Percentiles rank a stretch among this genome's conserved stretches.
These are phyloP conservation scores for Centrapalus pauciflorus DNA, from an alignment of 129 eudicot species.

Conservation along the genomic window DNA sequence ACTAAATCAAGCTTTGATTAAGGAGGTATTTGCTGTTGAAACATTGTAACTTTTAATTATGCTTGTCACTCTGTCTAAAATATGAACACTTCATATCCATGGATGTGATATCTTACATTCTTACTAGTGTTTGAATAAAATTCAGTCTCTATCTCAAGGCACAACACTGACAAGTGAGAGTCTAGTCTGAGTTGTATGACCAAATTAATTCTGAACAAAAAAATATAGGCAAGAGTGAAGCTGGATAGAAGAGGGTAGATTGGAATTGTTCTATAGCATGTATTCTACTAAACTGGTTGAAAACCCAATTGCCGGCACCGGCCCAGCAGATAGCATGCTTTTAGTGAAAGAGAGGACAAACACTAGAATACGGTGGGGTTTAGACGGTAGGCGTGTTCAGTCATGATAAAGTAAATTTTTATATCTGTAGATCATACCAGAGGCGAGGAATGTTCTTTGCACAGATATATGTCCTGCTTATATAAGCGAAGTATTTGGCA, in stretches of 20 bases:
- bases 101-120: no score
- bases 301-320: background rate
- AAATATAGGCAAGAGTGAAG: slow-evolving; percentile 10
- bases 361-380: background rate
- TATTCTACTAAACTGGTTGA: background rate
- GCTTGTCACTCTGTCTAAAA: background rate
- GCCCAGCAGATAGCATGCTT: background rate
- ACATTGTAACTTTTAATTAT: background rate
- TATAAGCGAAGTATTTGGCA: background rate
- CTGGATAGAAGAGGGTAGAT: background rate
- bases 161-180: background rate
- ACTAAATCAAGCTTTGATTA: background rate
- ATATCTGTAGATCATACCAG: background rate
- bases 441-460: background rate
- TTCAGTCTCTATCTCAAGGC: background rate
- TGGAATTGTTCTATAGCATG: background rate
- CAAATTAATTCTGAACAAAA: background rate
- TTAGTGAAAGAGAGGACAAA: background rate
- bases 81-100: background rate
- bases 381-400: no score
- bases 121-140: background rate
- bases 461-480: background rate
- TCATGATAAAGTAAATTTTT: no score
- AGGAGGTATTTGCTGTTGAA: background rate
- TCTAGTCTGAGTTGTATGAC: background rate